Evolutionary conservation across 202 grass and related monocot species (phyloP).

Genomic region (Dendrocalamus latiflorus): DNA sequence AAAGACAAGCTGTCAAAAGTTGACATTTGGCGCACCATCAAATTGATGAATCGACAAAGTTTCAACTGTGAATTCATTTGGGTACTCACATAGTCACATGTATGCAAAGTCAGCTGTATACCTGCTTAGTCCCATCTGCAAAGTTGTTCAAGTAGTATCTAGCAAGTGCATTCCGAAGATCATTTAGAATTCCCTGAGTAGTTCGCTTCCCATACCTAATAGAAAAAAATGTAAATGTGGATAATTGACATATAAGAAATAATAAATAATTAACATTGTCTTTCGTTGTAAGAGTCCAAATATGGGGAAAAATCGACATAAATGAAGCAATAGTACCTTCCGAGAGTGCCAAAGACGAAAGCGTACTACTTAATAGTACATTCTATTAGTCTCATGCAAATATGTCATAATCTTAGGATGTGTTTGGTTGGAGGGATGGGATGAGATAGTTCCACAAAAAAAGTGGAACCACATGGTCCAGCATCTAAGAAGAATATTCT

Average conservation of each 20-base stretch:
- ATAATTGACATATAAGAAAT: background rate
- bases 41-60: background rate
- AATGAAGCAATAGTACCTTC: background rate
- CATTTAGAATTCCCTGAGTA: conserved; percentile 68
- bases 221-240: background rate
- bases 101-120: conserved; percentile 24
- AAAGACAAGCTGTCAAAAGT: background rate
- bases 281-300: background rate
- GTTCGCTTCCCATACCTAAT: conserved; percentile 75
- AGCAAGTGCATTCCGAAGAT: conserved; percentile 69
- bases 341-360: too few species aligned
- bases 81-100: background rate
- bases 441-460: too few species aligned
- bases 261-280: background rate
- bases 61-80: too few species aligned
- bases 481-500: too few species aligned
- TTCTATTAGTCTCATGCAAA: too few species aligned
- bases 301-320: background rate
- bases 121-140: conserved; percentile 90
- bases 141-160: conserved; percentile 98
- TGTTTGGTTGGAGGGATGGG: too few species aligned
- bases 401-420: too few species aligned
- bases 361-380: too few species aligned
- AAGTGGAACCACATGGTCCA: too few species aligned
- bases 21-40: background rate